Evolutionary conservation across 2,329 filamentous ascomycete species (phyloP).

Genomic region (Colletotrichum sansevieriae): DNA sequence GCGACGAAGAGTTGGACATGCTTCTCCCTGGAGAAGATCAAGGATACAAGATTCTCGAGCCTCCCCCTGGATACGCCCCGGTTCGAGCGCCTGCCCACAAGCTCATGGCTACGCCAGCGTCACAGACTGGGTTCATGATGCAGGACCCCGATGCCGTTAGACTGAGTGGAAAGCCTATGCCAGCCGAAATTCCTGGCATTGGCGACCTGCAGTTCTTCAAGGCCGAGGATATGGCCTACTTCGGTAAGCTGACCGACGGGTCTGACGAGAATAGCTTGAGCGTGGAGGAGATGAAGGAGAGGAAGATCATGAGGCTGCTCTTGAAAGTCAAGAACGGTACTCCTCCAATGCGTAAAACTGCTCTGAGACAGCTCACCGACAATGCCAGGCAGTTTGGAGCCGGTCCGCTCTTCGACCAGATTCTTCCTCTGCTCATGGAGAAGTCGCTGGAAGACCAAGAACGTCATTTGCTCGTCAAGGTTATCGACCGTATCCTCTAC

Average conservation of each 20-base stretch:
- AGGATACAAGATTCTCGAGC: conserved; percentile 92
- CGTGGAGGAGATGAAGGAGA: conserved; percentile 95
- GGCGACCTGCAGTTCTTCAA: conserved; percentile 99
- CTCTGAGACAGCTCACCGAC: conserved; percentile 95
- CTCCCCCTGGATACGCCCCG: conserved; percentile 92
- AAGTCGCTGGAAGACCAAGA: conserved; percentile 98
- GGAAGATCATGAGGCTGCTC: conserved; percentile 97
- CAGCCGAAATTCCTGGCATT: conserved; percentile 95
- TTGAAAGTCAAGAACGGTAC: conserved; percentile 99
- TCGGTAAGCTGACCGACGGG: conserved; percentile 95
- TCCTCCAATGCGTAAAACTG: conserved; percentile 98
- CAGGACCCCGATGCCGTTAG: conserved; percentile 91
- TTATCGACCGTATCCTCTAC: conserved; percentile 98
- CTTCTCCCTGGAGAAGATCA: conserved; percentile 90
- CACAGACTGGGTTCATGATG: conserved; percentile 94
- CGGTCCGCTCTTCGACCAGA: conserved; percentile 95
- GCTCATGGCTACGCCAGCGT: conserved; percentile 78
- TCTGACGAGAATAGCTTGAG: conserved; percentile 91
- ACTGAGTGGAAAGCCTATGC: conserved; percentile 88
- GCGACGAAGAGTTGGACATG: conserved; percentile 93
- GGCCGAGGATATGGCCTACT: conserved; percentile 98
- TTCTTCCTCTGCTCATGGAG: conserved; percentile 96
- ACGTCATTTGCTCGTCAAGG: conserved; percentile 97
- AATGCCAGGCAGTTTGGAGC: conserved; percentile 97
- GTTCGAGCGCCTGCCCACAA: conserved; percentile 82